These are phyloP conservation scores for Pseudogymnoascus pannorum DNA, from an alignment of 2,329 filamentous ascomycete genomes.

Conservation along the genomic window DNA sequence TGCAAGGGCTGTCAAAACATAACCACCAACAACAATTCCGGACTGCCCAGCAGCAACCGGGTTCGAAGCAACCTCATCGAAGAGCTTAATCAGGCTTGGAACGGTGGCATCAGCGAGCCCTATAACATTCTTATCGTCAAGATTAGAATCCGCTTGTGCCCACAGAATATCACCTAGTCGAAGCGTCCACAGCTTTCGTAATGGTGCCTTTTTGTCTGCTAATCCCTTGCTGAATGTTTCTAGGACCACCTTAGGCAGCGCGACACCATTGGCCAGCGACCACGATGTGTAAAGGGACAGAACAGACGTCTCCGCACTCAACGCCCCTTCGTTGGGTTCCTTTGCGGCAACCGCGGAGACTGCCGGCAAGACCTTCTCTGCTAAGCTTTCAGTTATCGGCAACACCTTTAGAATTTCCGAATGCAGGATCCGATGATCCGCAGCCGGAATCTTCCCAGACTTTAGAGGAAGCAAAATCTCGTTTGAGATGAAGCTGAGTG, in stretches of 20 bases:
- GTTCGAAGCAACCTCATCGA: conserved; percentile 72
- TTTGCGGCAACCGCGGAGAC: conserved; percentile 67
- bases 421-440: conserved; percentile 78
- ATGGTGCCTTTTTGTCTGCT: conserved; percentile 72
- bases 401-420: conserved; percentile 70
- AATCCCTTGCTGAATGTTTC: conserved; percentile 76
- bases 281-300: conserved; percentile 59
- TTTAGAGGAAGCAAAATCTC: conserved; percentile 77
- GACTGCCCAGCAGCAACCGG: conserved; percentile 72
- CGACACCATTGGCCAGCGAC: conserved; percentile 51
- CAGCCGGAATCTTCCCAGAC: conserved; percentile 71
- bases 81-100: conserved; percentile 57
- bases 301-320: conserved; percentile 66
- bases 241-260: conserved; percentile 57
- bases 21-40: conserved; percentile 73
- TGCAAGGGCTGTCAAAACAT: conserved; percentile 61
- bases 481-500: conserved; percentile 61
- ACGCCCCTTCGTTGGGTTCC: conserved; percentile 80
- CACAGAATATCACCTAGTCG: conserved; percentile 65
- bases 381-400: conserved; percentile 51
- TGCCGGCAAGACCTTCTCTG: conserved; percentile 57
- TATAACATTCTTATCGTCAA: conserved; percentile 40
- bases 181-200: conserved; percentile 74
- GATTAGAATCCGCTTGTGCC: conserved; percentile 39
- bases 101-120: conserved; percentile 47